These are phyloP conservation scores for Candida krabiensis DNA, from an alignment of 805 yeast species.

Conservation along the genomic window DNA sequence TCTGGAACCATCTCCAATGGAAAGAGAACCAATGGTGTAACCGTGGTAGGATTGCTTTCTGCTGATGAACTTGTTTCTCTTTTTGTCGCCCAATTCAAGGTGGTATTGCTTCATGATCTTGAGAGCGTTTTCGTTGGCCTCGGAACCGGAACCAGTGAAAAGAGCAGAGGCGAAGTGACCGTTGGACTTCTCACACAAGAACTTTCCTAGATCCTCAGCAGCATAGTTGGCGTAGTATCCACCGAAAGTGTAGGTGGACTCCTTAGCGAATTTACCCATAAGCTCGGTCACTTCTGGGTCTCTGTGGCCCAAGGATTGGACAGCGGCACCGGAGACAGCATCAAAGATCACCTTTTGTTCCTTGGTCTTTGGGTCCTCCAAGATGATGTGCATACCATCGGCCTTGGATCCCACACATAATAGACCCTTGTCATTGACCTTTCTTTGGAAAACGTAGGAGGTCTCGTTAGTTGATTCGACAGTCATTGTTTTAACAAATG, in stretches of 20 bases:
- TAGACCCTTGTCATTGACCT: conserved; percentile 37
- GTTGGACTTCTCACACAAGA: conserved; percentile 40
- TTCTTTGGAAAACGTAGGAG: conserved; percentile 45
- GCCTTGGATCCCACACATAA: conserved; percentile 44
- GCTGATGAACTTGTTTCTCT: conserved; percentile 41
- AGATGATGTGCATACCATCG: conserved; percentile 40
- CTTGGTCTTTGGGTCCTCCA: conserved; percentile 42
- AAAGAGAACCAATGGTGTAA: conserved; percentile 44
- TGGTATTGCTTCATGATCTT: conserved; percentile 60
- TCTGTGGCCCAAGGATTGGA: conserved; percentile 43
- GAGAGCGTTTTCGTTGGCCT: conserved; percentile 76
- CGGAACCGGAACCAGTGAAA: conserved; percentile 69
- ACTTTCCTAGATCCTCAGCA: conserved; percentile 43
- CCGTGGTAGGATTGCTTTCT: conserved; percentile 51
- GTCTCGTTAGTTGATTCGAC: conserved; percentile 22
- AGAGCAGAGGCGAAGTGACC: conserved; percentile 40
- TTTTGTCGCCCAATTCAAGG: conserved; percentile 40
- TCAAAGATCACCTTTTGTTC: conserved; percentile 36
- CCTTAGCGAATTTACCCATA: conserved; percentile 37
- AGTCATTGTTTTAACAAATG: conserved; percentile 29
- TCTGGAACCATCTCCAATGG: conserved; percentile 40
- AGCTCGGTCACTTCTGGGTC: conserved; percentile 39
- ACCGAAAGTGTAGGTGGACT: conserved; percentile 38
- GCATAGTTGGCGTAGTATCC: conserved; percentile 35
- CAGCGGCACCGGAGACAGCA: conserved; percentile 51